A percentile compares a stretch with the other conserved stretches of the same genome.
Evolutionary conservation across 805 yeast species (phyloP).

Genomic region (Hanseniaspora valbyensis): DNA sequence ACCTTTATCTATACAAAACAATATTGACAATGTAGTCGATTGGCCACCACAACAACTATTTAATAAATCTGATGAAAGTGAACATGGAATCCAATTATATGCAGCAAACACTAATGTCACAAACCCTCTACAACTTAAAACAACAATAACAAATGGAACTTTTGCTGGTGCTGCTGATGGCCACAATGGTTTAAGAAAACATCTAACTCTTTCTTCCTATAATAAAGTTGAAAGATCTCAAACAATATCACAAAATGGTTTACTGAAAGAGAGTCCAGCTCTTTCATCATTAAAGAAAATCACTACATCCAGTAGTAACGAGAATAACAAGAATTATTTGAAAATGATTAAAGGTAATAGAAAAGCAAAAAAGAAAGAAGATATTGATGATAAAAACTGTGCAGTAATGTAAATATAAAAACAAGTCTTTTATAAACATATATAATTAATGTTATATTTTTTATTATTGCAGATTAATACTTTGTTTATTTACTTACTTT

Average conservation of each 20-base stretch:
- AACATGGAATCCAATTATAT: slow-evolving; percentile 12
- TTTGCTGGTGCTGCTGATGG: neutral
- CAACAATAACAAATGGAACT: slow-evolving; percentile 12
- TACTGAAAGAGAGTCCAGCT: slow-evolving; percentile 17
- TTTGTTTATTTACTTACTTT: no score
- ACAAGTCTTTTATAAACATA: no score
- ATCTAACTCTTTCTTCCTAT: slow-evolving; percentile 19
- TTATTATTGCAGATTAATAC: no score
- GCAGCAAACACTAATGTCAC: slow-evolving; percentile 14
- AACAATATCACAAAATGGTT: slow-evolving; percentile 24
- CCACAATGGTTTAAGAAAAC: slow-evolving; percentile 16
- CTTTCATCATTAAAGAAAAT: slow-evolving; percentile 17
- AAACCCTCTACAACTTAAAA: slow-evolving; percentile 1
- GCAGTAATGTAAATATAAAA: slow-evolving; percentile 4
- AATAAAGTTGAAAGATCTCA: slow-evolving; percentile 26
- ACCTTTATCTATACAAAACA: neutral
- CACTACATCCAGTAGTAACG: neutral
- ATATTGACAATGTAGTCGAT: slow-evolving; percentile 6
- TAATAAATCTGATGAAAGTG: slow-evolving; percentile 23
- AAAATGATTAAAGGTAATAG: slow-evolving; percentile 6
- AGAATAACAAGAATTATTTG: neutral
- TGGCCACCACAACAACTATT: slow-evolving; percentile 21
- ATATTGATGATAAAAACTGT: slow-evolving; percentile 9
- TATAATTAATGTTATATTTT: no score
- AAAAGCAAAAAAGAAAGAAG: neutral